Evolutionary conservation across 1,139 yeast genomes (phyloP).

Genomic region (Pichia cactophila): DNA sequence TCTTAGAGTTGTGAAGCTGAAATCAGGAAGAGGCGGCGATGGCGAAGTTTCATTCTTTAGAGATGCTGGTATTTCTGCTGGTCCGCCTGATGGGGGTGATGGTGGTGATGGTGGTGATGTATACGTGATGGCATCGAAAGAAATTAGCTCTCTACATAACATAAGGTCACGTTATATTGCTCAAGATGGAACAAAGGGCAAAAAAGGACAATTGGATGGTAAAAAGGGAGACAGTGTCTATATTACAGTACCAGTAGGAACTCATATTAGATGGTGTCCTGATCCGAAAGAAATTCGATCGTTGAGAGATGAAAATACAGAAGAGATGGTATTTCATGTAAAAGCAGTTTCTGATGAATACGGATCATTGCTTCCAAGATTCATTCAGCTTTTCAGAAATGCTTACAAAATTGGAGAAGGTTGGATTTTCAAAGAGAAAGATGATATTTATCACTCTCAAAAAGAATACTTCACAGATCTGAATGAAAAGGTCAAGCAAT

Average conservation of each 20-base stretch:
- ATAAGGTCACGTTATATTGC: constrained; percentile 64
- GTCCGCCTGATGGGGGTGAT: constrained; percentile 98
- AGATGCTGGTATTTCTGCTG: constrained; percentile 76
- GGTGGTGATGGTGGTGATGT: constrained; percentile 92
- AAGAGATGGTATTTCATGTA: constrained; percentile 22
- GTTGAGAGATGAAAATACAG: constrained; percentile 20
- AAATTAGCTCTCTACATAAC: constrained; percentile 62
- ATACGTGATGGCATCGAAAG: constrained; percentile 71
- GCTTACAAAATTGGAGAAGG: constrained; percentile 65
- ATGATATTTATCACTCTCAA: constrained; percentile 57
- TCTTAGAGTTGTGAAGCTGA: constrained; percentile 56
- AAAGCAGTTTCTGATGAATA: constrained; percentile 20
- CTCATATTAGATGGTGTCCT: constrained; percentile 80
- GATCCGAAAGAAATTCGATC: constrained; percentile 48
- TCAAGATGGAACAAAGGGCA: constrained; percentile 63
- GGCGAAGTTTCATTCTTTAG: constrained; percentile 82
- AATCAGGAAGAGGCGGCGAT: constrained; percentile 81
- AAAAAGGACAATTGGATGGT: constrained; percentile 75
- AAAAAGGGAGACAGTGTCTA: constrained; percentile 69
- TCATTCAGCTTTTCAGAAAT: constrained; percentile 55
- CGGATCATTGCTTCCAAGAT: constrained; percentile 28
- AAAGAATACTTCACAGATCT: constrained; percentile 60
- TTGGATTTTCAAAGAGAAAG: constrained; percentile 77
- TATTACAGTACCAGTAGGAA: constrained; percentile 86
- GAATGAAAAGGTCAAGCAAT: constrained; percentile 52